Percentiles rank a stretch among this genome's conserved stretches.
phyloP scores from a whole-genome alignment of 1,284 basidiomycete genomes.

The Entoloma clypeatum region DNA sequence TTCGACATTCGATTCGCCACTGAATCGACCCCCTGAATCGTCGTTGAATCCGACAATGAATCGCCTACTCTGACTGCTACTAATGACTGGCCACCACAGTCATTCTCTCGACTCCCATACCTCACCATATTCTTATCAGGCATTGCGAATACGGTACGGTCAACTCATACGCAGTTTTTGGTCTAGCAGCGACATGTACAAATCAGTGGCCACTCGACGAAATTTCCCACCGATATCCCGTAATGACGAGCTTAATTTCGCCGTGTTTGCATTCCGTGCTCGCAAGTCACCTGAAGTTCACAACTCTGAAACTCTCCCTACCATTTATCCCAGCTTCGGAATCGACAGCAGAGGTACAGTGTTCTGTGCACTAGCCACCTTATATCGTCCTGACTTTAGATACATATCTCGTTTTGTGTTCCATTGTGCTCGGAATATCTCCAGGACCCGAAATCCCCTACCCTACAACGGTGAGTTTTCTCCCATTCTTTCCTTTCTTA shows the following conservation, averaged over 20 bases:
- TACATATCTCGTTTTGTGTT: conserved; percentile 28
- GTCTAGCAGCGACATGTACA: conserved; percentile 16
- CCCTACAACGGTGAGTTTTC: background rate
- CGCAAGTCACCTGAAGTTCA: conserved; percentile 29
- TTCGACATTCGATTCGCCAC: too few species aligned
- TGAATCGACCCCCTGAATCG: too few species aligned
- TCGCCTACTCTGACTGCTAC: too few species aligned
- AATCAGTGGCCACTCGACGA: conserved; percentile 17
- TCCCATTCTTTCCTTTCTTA: background rate
- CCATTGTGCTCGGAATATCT: conserved; percentile 16
- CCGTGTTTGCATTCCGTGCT: conserved; percentile 32
- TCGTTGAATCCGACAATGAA: too few species aligned
- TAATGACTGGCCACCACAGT: too few species aligned
- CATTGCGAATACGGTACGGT: too few species aligned
- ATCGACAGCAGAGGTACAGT: conserved; percentile 31
- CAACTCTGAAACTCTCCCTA: conserved; percentile 18
- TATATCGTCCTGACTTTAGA: conserved; percentile 28
- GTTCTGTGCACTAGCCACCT: conserved; percentile 22
- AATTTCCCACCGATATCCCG: conserved; percentile 27
- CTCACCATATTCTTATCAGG: too few species aligned
- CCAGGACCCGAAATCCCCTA: conserved; percentile 9
- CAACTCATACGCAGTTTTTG: conserved; percentile 33
- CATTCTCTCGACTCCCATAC: too few species aligned
- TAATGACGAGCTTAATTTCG: conserved; percentile 31
- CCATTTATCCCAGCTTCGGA: conserved; percentile 22